phyloP scores from a whole-genome alignment of 1,284 basidiomycete species.

The Cutaneotrichosporon sp. region DNA sequence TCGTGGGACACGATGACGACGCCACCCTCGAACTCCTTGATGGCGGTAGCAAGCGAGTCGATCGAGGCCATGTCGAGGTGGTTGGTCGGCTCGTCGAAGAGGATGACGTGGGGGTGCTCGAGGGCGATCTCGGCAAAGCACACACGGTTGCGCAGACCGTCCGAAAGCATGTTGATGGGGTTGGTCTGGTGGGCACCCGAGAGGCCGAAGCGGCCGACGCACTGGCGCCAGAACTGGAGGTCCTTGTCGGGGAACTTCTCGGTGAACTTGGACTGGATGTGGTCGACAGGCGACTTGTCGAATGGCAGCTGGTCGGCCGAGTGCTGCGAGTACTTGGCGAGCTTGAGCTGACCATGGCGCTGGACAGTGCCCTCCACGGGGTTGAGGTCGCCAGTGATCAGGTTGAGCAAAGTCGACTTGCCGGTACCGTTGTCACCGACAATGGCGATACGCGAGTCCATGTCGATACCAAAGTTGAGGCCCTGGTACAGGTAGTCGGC shows the following conservation, averaged over 20 bases:
- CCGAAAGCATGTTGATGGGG: constrained; percentile 90
- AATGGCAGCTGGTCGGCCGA: constrained; percentile 98
- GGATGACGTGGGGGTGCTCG: constrained; percentile 88
- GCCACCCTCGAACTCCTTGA: constrained; percentile 96
- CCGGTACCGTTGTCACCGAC: constrained; percentile 98
- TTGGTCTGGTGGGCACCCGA: constrained; percentile 90
- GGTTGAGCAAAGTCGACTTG: constrained; percentile 94
- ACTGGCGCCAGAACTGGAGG: constrained; percentile 80
- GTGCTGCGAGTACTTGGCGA: constrained; percentile 98
- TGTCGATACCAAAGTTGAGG: constrained; percentile 90
- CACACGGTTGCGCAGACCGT: constrained; percentile 86
- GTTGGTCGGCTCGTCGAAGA: constrained; percentile 67
- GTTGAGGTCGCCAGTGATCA: constrained; percentile 83
- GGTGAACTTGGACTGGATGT: constrained; percentile 79
- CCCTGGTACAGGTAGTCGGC: constrained; percentile 85
- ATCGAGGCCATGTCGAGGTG: constrained; percentile 72
- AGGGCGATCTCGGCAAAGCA: constrained; percentile 67
- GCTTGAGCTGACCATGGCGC: constrained; percentile 86
- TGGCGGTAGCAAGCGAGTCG: constrained; percentile 89
- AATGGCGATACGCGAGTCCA: constrained; percentile 72
- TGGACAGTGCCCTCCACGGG: constrained; percentile 83
- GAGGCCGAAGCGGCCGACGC: constrained; percentile 94
- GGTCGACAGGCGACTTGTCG: constrained; percentile 88
- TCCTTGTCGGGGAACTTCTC: constrained; percentile 96
- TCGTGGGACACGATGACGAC: constrained; percentile 98